A percentile compares a stretch with the other conserved stretches of the same genome.
Evolutionary conservation across 129 eudicot genomes (phyloP).

Genomic region (Artemisia annua): DNA sequence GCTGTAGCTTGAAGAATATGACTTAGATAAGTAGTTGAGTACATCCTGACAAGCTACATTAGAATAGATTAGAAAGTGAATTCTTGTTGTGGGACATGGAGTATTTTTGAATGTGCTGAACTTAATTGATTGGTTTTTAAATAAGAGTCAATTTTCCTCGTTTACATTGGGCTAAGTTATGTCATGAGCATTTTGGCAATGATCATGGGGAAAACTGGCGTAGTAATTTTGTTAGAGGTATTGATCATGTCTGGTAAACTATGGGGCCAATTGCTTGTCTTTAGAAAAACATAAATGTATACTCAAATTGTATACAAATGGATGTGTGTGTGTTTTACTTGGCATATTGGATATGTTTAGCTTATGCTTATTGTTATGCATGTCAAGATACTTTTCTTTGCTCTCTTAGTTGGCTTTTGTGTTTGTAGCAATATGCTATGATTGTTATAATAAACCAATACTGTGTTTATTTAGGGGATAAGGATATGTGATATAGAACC

Average conservation of each 20-base stretch:
- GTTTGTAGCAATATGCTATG: background rate
- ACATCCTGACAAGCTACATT: too few relatives aligned
- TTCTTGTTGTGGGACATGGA: background rate
- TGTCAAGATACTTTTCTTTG: background rate
- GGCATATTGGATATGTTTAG: background rate
- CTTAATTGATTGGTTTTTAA: too few relatives aligned
- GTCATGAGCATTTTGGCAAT: too few relatives aligned
- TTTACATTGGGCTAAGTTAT: too few relatives aligned
- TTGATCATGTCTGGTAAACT: too few relatives aligned
- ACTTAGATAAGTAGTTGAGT: background rate
- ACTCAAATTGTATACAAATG: background rate
- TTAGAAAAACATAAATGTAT: background rate
- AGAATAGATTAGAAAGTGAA: too few relatives aligned
- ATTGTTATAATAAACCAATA: background rate
- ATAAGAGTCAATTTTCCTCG: too few relatives aligned
- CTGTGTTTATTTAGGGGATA: background rate
- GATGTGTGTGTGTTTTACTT: background rate
- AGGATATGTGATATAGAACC: background rate
- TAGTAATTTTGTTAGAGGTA: background rate
- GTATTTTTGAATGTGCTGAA: background rate
- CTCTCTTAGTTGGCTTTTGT: background rate
- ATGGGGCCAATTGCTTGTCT: too few relatives aligned
- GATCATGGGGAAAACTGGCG: background rate
- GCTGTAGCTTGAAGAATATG: constrained; percentile 5
- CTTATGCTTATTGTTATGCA: constrained; percentile 19